These are phyloP conservation scores for Sclerotinia subarctica DNA, from an alignment of 2,329 filamentous ascomycete species.

Conservation along the genomic window DNA sequence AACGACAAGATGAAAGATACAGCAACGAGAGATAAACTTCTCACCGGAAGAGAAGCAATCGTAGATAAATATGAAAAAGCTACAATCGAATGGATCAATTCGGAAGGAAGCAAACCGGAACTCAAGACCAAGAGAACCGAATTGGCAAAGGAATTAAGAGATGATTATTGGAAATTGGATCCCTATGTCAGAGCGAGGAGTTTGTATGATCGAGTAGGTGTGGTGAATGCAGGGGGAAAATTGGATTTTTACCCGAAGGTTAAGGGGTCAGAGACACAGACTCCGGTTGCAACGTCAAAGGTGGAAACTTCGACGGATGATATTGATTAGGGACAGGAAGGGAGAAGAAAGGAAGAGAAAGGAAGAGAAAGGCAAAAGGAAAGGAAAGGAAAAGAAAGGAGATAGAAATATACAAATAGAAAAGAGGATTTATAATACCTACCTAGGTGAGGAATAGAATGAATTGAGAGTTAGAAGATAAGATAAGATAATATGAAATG, in stretches of 20 bases:
- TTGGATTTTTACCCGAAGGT: slow-evolving; percentile 64
- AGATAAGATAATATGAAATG: not conserved
- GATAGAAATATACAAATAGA: not conserved
- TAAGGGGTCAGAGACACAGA: slow-evolving; percentile 18
- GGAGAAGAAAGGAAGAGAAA: not conserved
- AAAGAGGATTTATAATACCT: not conserved
- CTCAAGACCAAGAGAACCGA: slow-evolving; percentile 57
- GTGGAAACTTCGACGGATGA: slow-evolving; percentile 29
- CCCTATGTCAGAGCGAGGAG: slow-evolving; percentile 79
- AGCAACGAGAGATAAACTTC: slow-evolving; percentile 59
- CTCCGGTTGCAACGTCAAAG: slow-evolving; percentile 22
- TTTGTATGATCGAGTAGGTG: slow-evolving; percentile 78
- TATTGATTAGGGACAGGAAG: slow-evolving; percentile 30
- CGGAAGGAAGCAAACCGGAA: slow-evolving; percentile 42
- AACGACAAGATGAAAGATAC: slow-evolving; percentile 70
- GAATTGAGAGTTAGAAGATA: not conserved
- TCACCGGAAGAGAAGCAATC: slow-evolving; percentile 61
- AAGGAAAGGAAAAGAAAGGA: no score
- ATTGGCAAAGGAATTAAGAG: slow-evolving; percentile 61
- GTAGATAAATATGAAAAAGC: slow-evolving; percentile 70
- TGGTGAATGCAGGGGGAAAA: slow-evolving; percentile 65
- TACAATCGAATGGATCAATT: slow-evolving; percentile 70
- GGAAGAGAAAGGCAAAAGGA: not conserved
- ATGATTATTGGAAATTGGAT: slow-evolving; percentile 87
- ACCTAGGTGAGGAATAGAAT: not conserved